Evolutionary conservation across 31 red algal species (phyloP), one percentile per base, ranked within the genome.

Genomic region (Endocladia muricata): DNA sequence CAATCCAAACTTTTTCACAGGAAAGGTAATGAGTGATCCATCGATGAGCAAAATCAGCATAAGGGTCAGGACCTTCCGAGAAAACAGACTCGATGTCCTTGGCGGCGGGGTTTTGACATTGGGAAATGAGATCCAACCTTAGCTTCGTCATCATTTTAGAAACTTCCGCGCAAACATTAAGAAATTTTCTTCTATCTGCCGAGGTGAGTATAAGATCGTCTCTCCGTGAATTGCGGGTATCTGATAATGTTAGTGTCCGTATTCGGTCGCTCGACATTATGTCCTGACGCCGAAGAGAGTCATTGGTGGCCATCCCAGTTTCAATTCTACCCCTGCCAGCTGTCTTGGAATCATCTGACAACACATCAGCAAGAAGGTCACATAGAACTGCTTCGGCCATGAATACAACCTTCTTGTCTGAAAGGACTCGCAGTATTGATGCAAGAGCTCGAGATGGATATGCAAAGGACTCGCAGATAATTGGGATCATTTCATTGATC

Each of bases 1-100:
- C 68, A 76, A 85, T 52, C 81, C 81, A 85, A n/a, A 52, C 55
- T 44, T 61, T 85, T 36, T 85, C 81, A 21, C 44, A 54, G 52
- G 49, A 26, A 26, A 85, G 52, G 55, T 76, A 69, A 28, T 15
- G 9, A 13, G 59, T 42, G 17, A 59, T 19, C 21, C 60, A 34
- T 26, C 32, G 39, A 21, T 2, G 38, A 30, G 71, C 40, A 58
- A 85, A 85, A 3, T 26, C 5, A 29, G 29, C 32, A 28, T 67
- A 73, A 26, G 81, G 60, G 48, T 68, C 57, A 43, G 55, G 31
- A 3, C 43, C 4, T 41, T 47, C 34, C 1, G 15, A 8, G 29
- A 76, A 60, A 25, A 76, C 31, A 13, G 43, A 21, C 13, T 64
- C 43, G 8, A 58, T 32, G 57, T 74, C 43, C 4, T 17, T 37